A percentile compares a stretch with the other conserved stretches of the same genome.
These are phyloP conservation scores for Cytospora paraplurivora DNA, from an alignment of 2,329 filamentous ascomycete genomes.

Conservation along the genomic window DNA sequence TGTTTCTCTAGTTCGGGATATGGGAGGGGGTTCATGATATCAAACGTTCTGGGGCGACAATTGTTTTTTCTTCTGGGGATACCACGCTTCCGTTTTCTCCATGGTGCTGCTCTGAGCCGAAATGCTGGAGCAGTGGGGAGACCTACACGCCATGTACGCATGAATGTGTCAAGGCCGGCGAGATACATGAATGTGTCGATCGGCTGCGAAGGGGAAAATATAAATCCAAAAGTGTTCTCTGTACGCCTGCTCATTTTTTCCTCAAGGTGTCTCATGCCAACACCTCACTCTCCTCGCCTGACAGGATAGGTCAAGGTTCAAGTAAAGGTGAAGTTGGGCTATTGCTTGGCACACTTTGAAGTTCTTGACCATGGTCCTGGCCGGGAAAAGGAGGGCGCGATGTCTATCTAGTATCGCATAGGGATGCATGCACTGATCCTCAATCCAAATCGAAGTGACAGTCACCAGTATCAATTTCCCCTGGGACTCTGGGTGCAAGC, in stretches of 20 bases:
- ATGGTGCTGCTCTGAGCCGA: not conserved
- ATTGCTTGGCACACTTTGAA: too few species aligned
- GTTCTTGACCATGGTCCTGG: too few species aligned
- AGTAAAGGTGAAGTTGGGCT: too few species aligned
- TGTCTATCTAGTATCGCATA: too few species aligned
- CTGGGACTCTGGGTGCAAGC: too few species aligned
- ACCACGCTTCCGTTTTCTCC: constrained; percentile 14
- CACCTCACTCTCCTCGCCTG: too few species aligned
- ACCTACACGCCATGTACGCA: not conserved
- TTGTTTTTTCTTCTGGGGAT: constrained; percentile 5
- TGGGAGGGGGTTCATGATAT: constrained; percentile 24
- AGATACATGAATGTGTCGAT: not conserved
- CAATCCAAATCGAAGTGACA: too few species aligned
- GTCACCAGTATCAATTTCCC: too few species aligned
- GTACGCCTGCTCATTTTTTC: not conserved
- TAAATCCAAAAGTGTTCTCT: not conserved
- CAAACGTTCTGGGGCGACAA: constrained; percentile 16
- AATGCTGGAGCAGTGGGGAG: not conserved
- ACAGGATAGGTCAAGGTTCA: too few species aligned
- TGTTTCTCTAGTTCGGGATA: constrained; percentile 13
- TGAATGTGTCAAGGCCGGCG: not conserved
- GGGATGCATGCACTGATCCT: too few species aligned
- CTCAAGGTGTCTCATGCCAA: not conserved
- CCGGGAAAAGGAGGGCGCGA: too few species aligned
- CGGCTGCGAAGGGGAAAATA: not conserved